These are phyloP conservation scores for Fomitopsis palustris DNA, from an alignment of 1,284 basidiomycete genomes.

Conservation along the genomic window DNA sequence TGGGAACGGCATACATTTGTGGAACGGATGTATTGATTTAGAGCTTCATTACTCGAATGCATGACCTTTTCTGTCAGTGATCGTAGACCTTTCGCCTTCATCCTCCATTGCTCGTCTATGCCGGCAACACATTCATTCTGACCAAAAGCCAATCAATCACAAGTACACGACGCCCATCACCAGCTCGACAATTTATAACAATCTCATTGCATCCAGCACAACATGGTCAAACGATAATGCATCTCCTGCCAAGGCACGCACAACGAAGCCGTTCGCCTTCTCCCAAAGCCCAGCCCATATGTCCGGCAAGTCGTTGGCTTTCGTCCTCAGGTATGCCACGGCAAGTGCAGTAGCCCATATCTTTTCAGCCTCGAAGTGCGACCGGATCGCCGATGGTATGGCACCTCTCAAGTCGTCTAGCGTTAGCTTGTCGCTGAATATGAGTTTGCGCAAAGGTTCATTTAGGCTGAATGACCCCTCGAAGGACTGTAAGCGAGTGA, in stretches of 20 bases:
- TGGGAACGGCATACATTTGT: no score
- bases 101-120: no score
- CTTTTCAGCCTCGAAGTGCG: slow-evolving; percentile 19
- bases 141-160: no score
- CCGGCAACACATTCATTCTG: no score
- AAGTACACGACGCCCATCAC: no score
- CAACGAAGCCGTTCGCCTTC: slow-evolving; percentile 34
- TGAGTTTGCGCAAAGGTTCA: slow-evolving; percentile 26
- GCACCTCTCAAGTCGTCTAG: neutral
- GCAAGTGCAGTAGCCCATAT: slow-evolving; percentile 42
- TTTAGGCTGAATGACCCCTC: slow-evolving; percentile 44
- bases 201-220: neutral
- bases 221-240: neutral
- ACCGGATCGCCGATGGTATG: neutral
- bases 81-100: no score
- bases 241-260: neutral
- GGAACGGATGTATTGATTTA: no score
- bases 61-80: no score
- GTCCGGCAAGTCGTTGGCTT: slow-evolving; percentile 29
- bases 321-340: slow-evolving; percentile 34
- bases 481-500: slow-evolving; percentile 37
- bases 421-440: slow-evolving; percentile 21
- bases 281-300: slow-evolving; percentile 32
- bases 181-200: no score
- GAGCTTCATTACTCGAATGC: no score